Base-by-base conservation (phyloP, 73 alveolate genomes). In the Paramecium primaurelia region DNA sequence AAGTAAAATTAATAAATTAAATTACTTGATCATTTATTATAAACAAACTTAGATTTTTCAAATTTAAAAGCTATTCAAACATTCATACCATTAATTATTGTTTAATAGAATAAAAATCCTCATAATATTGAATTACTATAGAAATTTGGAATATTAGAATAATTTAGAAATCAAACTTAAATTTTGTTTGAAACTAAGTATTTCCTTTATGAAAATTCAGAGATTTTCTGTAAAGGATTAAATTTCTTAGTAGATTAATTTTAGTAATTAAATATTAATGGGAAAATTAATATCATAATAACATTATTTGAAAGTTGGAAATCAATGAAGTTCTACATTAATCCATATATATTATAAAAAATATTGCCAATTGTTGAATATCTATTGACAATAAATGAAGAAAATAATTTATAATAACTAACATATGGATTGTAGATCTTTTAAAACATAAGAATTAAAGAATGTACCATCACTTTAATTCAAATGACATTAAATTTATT, bases 341-440 rank as follows among this genome's bases (percentile, higher is more conserved):
- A 28, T 28, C 84, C 47, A 32, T 28, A 12, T 14, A 28, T 64
- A 16, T 28, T 64, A 25, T 28, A 64, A 14, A 28, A 28, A 64
- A 64, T 64, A 5, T 36, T n/a, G 11, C 87, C 87, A 32, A 37
- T 73, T 3, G 20, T 38, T 37, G 87, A 73, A 20, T 73, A 73
- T 20, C 10, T 73, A n/a, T 20, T 73, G n/a, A 73, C 87, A 36
- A 22, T 73, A 20, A 73, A 73, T 73, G 87, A 73, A 40, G 87
- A 73, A 12, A 73, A 73, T 14, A 64, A 64, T 64, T 64, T 34
- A 28, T 5, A 64, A 64, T n/a, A 64, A 64, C 11, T 64, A 9
- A 64, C 84, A 11, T 8, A 64, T 9, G 84, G 84, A 64, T 64
- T 64, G 47, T 12, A 32, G 26, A 64, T 64, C 26, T 64, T 64